Evolutionary conservation across 192 early-diverging fungal genomes (phyloP).

Genomic region (Hyaloraphidium curvatum): DNA sequence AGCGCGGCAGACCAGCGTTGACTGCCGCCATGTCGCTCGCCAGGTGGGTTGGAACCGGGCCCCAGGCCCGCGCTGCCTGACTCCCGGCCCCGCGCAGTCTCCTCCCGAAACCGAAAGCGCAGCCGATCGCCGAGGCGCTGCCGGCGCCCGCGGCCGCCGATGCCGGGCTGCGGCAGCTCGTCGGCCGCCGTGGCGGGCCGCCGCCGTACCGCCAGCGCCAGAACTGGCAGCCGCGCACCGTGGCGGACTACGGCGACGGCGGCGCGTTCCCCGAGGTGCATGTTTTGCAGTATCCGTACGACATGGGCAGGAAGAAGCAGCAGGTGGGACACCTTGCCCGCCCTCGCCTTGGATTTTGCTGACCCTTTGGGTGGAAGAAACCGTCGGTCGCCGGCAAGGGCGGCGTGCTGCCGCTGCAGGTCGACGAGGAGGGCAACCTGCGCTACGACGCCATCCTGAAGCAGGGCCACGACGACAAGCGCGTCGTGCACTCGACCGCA

Average conservation of each 20-base stretch:
- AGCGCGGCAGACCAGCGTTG: too few relatives aligned
- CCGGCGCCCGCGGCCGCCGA: too few relatives aligned
- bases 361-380: too few relatives aligned
- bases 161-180: constrained; percentile 2
- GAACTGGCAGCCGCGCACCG: constrained; percentile 56
- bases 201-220: constrained; percentile 67
- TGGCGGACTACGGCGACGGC: constrained; percentile 85
- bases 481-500: constrained; percentile 63
- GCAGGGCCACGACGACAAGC: constrained; percentile 46
- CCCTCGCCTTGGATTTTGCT: too few relatives aligned
- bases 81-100: too few relatives aligned
- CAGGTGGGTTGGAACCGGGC: too few relatives aligned
- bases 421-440: constrained; percentile 73
- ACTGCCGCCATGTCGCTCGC: too few relatives aligned
- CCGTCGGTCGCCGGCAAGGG: too few relatives aligned
- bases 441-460: constrained; percentile 74
- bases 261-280: constrained; percentile 93
- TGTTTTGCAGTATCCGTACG: constrained; percentile 79
- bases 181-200: constrained; percentile 10
- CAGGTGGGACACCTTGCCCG: too few relatives aligned
- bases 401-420: constrained; percentile 64
- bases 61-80: too few relatives aligned
- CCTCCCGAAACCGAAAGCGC: too few relatives aligned
- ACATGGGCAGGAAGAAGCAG: constrained; percentile 69
- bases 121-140: too few relatives aligned